Evolutionary conservation across 2,329 filamentous ascomycete species (phyloP).

Genomic region (Talaromyces marneffei): DNA sequence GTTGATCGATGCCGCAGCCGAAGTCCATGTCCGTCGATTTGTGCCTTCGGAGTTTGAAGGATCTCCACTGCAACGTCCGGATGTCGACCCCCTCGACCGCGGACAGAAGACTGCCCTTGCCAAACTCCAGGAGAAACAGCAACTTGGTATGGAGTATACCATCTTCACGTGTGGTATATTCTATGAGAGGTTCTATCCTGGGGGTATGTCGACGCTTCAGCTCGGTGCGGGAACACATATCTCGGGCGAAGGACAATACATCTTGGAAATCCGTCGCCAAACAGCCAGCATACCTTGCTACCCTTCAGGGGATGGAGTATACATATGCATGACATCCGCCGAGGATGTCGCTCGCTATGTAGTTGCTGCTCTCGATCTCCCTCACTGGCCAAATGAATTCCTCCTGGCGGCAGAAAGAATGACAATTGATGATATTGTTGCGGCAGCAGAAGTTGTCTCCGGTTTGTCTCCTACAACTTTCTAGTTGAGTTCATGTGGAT

Average conservation of each 20-base stretch:
- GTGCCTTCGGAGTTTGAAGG: slow-evolving; percentile 74
- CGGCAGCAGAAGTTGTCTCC: slow-evolving; percentile 46
- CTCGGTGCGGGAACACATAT: slow-evolving; percentile 56
- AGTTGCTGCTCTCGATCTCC: slow-evolving; percentile 58
- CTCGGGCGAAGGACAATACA: slow-evolving; percentile 56
- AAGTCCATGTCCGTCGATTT: slow-evolving; percentile 60
- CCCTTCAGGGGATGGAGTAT: slow-evolving; percentile 47
- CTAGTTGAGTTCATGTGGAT: neutral
- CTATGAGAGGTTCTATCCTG: slow-evolving; percentile 67
- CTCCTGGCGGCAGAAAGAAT: slow-evolving; percentile 63
- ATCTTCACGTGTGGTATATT: slow-evolving; percentile 69
- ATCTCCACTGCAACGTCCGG: slow-evolving; percentile 49
- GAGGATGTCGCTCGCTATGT: slow-evolving; percentile 66
- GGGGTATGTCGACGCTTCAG: slow-evolving; percentile 55
- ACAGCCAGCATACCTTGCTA: slow-evolving; percentile 56
- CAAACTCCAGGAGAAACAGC: slow-evolving; percentile 50
- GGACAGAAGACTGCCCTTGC: slow-evolving; percentile 53
- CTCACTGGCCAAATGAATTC: slow-evolving; percentile 63
- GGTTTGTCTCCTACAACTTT: slow-evolving; percentile 25
- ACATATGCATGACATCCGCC: slow-evolving; percentile 62
- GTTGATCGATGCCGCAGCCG: slow-evolving; percentile 65
- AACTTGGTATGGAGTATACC: slow-evolving; percentile 57
- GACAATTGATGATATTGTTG: slow-evolving; percentile 55
- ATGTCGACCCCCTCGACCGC: slow-evolving; percentile 57
- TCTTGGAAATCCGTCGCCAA: slow-evolving; percentile 56